Evolutionary conservation across 768 basidiomycete species (phyloP).

Genomic region (Boletus eberwhitei): DNA sequence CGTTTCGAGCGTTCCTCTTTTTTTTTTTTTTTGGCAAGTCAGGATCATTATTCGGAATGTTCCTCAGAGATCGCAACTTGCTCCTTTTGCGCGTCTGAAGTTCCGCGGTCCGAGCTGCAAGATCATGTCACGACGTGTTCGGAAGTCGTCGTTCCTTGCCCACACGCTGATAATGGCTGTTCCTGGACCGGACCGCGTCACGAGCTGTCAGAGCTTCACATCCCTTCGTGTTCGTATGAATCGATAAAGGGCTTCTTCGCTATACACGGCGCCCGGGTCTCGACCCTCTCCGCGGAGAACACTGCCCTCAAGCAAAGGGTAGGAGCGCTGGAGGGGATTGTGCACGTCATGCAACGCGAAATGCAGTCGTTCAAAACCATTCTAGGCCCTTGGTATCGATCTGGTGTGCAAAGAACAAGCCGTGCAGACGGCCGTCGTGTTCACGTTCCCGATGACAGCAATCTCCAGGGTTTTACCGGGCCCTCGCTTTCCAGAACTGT

Average conservation of each 20-base stretch:
- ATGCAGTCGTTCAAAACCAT: slow-evolving; percentile 51
- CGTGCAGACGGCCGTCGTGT: slow-evolving; percentile 9
- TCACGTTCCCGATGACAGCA: slow-evolving; percentile 11
- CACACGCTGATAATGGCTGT: slow-evolving; percentile 51
- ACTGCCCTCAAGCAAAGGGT: slow-evolving; percentile 55
- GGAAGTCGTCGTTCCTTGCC: slow-evolving; percentile 38
- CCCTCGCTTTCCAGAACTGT: slow-evolving; percentile 16
- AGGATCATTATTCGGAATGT: slow-evolving; percentile 43
- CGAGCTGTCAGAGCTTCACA: slow-evolving; percentile 36
- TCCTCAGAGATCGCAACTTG: slow-evolving; percentile 37
- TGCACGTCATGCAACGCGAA: slow-evolving; percentile 53
- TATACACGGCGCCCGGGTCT: slow-evolving; percentile 38
- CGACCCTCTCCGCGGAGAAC: slow-evolving; percentile 60
- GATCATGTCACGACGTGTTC: slow-evolving; percentile 41
- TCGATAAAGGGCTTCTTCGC: slow-evolving; percentile 58
- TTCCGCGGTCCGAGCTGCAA: slow-evolving; percentile 33
- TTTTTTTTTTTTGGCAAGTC: slow-evolving; percentile 1
- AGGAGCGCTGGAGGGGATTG: slow-evolving; percentile 53
- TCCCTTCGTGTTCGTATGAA: slow-evolving; percentile 52
- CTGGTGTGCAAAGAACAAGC: slow-evolving; percentile 30
- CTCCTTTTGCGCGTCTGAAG: slow-evolving; percentile 37
- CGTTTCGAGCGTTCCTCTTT: slow-evolving; percentile 1
- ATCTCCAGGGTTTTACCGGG: slow-evolving; percentile 12
- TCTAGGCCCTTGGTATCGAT: slow-evolving; percentile 63
- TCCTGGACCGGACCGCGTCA: slow-evolving; percentile 48